Evolutionary conservation across 441 rosid species (phyloP).

Genomic region (Oxalis stricta): DNA sequence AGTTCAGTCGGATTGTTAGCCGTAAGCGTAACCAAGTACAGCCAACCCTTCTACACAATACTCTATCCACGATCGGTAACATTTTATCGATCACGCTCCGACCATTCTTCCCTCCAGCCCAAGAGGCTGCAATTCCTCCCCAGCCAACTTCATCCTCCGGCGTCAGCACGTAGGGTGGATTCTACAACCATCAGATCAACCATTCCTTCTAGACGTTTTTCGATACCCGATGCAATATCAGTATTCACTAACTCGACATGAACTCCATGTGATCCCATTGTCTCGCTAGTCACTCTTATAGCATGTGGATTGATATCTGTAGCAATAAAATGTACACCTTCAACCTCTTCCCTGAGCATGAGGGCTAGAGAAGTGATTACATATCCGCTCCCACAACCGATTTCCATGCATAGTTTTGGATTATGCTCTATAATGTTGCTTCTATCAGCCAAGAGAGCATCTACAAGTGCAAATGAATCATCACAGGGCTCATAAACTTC

Average conservation of each 20-base stretch:
- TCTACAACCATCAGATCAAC: constrained; percentile 85
- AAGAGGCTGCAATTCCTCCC: constrained; percentile 73
- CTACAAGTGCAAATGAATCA: constrained; percentile 85
- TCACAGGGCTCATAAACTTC: constrained; percentile 95
- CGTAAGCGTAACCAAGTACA: constrained; percentile 76
- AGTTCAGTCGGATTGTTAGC: constrained; percentile 56
- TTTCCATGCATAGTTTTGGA: constrained; percentile 65
- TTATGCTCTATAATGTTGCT: constrained; percentile 38
- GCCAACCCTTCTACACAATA: constrained; percentile 65
- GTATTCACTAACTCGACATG: constrained; percentile 50
- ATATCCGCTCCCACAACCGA: constrained; percentile 92
- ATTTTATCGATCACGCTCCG: constrained; percentile 64
- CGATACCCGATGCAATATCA: constrained; percentile 53
- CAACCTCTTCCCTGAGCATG: constrained; percentile 35
- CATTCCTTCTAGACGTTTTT: constrained; percentile 43
- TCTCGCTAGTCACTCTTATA: constrained; percentile 42
- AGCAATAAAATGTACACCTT: constrained; percentile 40
- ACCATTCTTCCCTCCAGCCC: constrained; percentile 98
- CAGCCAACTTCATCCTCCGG: constrained; percentile 82
- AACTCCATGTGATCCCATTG: constrained; percentile 60
- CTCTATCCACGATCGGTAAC: constrained; percentile 50
- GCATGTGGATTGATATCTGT: constrained; percentile 67
- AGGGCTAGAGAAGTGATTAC: constrained; percentile 85
- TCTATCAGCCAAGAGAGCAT: constrained; percentile 68
- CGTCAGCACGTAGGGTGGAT: constrained; percentile 94